phyloP scores from a whole-genome alignment of 768 basidiomycete genomes.

The Hericium rajendrae region DNA sequence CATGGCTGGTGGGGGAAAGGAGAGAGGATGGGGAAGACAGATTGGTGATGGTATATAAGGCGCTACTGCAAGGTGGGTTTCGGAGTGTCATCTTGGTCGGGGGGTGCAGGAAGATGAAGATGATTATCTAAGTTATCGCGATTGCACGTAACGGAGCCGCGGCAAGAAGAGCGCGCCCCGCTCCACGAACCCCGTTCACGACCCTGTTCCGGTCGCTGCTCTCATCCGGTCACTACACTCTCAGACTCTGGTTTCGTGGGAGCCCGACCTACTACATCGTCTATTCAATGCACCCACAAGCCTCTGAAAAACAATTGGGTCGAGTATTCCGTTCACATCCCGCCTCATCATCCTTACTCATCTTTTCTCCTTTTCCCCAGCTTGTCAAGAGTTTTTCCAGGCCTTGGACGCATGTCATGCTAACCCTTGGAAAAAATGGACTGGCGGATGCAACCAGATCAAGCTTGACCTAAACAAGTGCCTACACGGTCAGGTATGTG shows the following conservation, averaged over 20 bases:
- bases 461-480: slow-evolving; percentile 65
- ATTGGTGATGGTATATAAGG: slow-evolving; percentile 7
- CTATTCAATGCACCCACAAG: slow-evolving; percentile 54
- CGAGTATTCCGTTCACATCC: no score
- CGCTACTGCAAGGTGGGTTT: no score
- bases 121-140: background rate
- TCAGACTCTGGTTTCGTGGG: background rate
- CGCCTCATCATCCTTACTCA: background rate
- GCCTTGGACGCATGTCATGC: slow-evolving; percentile 66
- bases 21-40: slow-evolving; percentile 12
- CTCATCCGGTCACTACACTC: background rate
- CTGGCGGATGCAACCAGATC: slow-evolving; percentile 59
- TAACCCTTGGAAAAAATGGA: slow-evolving; percentile 51
- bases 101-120: background rate
- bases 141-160: background rate
- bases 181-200: background rate
- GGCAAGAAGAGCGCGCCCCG: background rate
- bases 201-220: no score
- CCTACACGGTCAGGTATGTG: slow-evolving; percentile 57
- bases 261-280: background rate
- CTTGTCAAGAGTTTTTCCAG: slow-evolving; percentile 68
- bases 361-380: slow-evolving; percentile 25
- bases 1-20: slow-evolving; percentile 22
- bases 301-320: slow-evolving; percentile 42
- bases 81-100: background rate